phyloP scores from a whole-genome alignment of 2,329 filamentous ascomycete species.

The Coccinonectria pachysandricola region DNA sequence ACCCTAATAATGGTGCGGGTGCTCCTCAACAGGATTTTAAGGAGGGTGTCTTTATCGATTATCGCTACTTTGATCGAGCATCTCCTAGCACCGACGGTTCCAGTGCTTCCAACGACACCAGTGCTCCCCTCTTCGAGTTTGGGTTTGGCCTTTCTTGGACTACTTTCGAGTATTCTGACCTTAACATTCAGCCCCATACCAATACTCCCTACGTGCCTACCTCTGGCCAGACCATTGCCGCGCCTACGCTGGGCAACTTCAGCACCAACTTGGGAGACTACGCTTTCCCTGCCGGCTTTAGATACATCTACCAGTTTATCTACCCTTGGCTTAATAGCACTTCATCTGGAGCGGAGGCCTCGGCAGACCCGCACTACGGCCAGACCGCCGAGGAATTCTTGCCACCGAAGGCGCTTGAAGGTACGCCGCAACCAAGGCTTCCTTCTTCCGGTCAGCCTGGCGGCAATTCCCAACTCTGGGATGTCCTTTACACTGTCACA shows the following conservation, averaged over 20 bases:
- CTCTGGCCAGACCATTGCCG: conserved; percentile 49
- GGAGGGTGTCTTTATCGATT: conserved; percentile 73
- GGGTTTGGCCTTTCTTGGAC: conserved; percentile 75
- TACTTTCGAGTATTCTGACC: conserved; percentile 63
- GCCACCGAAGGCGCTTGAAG: conserved; percentile 47
- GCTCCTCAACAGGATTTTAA: conserved; percentile 64
- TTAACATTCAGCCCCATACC: conserved; percentile 44
- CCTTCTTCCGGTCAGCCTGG: conserved; percentile 46
- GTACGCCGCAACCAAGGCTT: conserved; percentile 44
- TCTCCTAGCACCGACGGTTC: conserved; percentile 21
- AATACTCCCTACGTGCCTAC: conserved; percentile 47
- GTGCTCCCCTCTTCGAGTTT: conserved; percentile 66
- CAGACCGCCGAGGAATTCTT: conserved; percentile 46
- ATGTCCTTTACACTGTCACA: conserved; percentile 56
- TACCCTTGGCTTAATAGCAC: conserved; percentile 66
- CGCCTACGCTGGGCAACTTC: conserved; percentile 54
- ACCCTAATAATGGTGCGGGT: conserved; percentile 55
- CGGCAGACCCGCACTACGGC: conserved; percentile 50
- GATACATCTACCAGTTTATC: conserved; percentile 44
- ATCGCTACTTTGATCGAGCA: conserved; percentile 55
- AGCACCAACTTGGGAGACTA: conserved; percentile 56
- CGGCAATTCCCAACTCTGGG: conserved; percentile 56
- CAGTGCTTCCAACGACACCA: conserved; percentile 13
- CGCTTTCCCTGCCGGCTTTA: conserved; percentile 52
- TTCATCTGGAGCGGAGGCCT: conserved; percentile 42